Base-by-base conservation (phyloP, 2,329 filamentous ascomycete genomes). In the Ascochyta koolunga region DNA sequence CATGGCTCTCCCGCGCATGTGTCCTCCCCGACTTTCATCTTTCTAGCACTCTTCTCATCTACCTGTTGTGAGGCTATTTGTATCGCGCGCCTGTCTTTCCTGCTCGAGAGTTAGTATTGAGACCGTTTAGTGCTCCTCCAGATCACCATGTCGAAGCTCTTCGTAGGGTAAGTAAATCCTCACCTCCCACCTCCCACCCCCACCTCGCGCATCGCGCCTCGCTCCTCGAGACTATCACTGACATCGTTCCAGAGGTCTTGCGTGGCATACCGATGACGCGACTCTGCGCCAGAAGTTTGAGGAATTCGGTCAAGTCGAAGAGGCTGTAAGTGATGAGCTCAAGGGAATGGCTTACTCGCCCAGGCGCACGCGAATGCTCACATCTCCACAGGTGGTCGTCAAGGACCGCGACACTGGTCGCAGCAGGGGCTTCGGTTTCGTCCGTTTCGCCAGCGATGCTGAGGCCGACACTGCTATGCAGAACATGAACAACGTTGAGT, bases 361-460 rank as follows among this genome's bases (percentile, higher is more conserved):
- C 13, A 41, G 27, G 27, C 21, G 9, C n/a, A 22, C 31, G 19
- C n/a, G n/a, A 48, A 38, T 39, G 53, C 66, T 70, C 46, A 70
- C 62, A 43, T 48, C 33, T 5, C 39, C 32, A 42, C 71, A 98
- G 93, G 90, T 96, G 60, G 93, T 99, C 65, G 93, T 98, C 70
- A 98, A 96, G 81, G 93, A 99, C 77, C 91, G 93, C 71, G 93
- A 98, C 74, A 97, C 93, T 71, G 90, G 91, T 69, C 91, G 93
- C 76, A 97, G 93, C 83, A 91, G 95, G 76, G 95, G 95, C 57
- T 99, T 98, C 76, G 95, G 95, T 41, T 98, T 98, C 76, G 93
- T 99, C 61, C 90, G 93, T 67, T 99, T 93, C 79, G 79, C 85
- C 45, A 86, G 86, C 62, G 90, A 93, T 62, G 78, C 81, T 39